A percentile compares a stretch with the other conserved stretches of the same genome.
Conservation (phyloP, 257 asterid genomes). For the Solanum gandarillasii region DNA sequence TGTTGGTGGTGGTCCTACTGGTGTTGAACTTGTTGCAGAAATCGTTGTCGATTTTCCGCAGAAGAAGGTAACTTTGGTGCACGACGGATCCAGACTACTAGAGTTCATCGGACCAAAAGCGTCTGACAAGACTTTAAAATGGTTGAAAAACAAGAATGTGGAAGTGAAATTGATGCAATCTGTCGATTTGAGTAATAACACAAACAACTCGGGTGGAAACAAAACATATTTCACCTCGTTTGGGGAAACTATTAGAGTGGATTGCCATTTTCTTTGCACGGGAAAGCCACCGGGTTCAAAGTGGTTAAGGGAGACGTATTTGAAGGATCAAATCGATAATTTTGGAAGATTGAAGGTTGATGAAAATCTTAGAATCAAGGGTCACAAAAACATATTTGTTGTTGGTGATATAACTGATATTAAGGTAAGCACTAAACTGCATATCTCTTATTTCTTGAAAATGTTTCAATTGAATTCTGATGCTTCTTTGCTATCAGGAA, state of each 20-base stretch:
- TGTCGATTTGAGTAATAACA: conserved; percentile 24
- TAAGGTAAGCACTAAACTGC: conserved; percentile 28
- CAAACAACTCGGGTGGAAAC: conserved; percentile 21
- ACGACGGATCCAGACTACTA: conserved; percentile 56
- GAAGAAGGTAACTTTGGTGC: conserved; percentile 53
- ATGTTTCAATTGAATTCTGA: neutral
- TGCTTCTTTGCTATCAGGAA: conserved; percentile 26
- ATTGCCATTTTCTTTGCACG: conserved; percentile 57
- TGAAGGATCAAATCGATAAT: conserved; percentile 37
- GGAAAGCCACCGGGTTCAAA: conserved; percentile 61
- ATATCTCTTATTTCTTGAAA: neutral
- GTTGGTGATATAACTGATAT: conserved; percentile 75
- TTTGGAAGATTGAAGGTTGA: conserved; percentile 69
- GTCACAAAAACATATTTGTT: conserved; percentile 50
- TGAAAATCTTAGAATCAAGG: conserved; percentile 57
- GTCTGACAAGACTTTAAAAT: conserved; percentile 46
- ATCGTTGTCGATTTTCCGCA: conserved; percentile 61
- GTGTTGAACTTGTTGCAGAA: conserved; percentile 90
- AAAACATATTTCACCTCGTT: conserved; percentile 38
- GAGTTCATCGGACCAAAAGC: conserved; percentile 83
- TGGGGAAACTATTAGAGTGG: conserved; percentile 55
- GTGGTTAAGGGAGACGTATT: conserved; percentile 47
- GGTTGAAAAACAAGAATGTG: conserved; percentile 58
- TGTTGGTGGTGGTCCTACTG: conserved; percentile 75
- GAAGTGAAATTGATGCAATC: conserved; percentile 57